Evolutionary conservation across 352 stramenopile genomes (phyloP).

Genomic region (Pythium volutum): DNA sequence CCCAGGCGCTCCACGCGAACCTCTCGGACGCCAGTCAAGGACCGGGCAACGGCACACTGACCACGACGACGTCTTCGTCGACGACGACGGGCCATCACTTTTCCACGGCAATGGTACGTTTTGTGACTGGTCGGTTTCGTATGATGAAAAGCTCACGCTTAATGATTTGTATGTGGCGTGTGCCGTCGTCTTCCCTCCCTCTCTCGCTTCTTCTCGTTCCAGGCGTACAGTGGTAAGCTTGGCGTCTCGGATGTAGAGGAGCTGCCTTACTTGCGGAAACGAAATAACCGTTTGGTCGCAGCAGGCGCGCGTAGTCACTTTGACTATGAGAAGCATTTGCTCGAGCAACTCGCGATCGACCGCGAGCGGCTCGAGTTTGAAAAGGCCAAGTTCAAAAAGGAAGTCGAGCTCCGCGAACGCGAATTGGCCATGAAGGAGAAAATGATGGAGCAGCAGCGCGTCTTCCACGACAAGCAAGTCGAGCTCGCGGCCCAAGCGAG

Average conservation of each 20-base stretch:
- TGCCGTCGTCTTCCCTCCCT: background rate
- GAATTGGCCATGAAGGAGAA: slow-evolving; percentile 61
- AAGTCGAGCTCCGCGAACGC: slow-evolving; percentile 68
- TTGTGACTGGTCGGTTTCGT: too few species aligned
- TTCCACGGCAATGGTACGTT: slow-evolving; percentile 43
- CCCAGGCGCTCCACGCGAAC: slow-evolving; percentile 29
- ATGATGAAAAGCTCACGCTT: background rate
- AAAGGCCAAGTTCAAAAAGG: slow-evolving; percentile 68
- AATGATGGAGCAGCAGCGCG: slow-evolving; percentile 57
- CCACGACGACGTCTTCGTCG: slow-evolving; percentile 3
- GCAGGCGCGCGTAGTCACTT: slow-evolving; percentile 39
- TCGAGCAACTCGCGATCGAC: slow-evolving; percentile 66
- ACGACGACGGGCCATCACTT: slow-evolving; percentile 21
- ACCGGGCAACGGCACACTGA: slow-evolving; percentile 3
- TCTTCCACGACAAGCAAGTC: slow-evolving; percentile 52
- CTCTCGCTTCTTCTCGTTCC: slow-evolving; percentile 1
- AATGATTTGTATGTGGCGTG: background rate
- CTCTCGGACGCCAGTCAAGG: slow-evolving; percentile 38
- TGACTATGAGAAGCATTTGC: slow-evolving; percentile 75
- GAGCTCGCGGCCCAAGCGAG: slow-evolving; percentile 41
- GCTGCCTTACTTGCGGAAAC: slow-evolving; percentile 29
- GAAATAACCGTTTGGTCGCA: slow-evolving; percentile 32
- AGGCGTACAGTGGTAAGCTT: slow-evolving; percentile 37
- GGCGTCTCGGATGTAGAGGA: slow-evolving; percentile 26
- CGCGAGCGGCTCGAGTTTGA: slow-evolving; percentile 72